A percentile compares a stretch with the other conserved stretches of the same genome.
phyloP scores from a whole-genome alignment of 257 asterid genomes.

The Nicotiana knightiana region DNA sequence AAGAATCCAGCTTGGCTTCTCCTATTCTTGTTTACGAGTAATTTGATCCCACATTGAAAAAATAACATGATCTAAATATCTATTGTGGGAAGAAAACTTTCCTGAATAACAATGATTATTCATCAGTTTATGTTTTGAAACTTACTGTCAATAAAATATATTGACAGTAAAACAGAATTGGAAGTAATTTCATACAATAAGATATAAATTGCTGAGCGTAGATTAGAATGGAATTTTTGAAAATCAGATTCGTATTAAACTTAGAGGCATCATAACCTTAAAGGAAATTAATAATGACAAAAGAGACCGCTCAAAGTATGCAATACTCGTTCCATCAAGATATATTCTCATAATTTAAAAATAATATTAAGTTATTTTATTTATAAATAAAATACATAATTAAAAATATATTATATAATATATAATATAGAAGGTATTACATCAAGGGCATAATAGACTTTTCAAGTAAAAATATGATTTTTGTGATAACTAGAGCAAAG shows the following conservation, averaged over 20 bases:
- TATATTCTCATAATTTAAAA: too few species aligned
- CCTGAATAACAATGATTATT: background rate
- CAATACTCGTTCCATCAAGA: background rate
- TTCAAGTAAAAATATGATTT: too few species aligned
- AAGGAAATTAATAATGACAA: background rate
- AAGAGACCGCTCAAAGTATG: background rate
- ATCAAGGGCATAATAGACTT: too few species aligned
- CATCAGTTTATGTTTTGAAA: background rate
- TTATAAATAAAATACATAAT: too few species aligned
- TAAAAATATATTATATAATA: too few species aligned
- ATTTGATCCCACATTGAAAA: background rate
- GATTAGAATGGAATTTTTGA: background rate
- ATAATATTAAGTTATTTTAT: too few species aligned
- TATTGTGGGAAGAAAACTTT: background rate
- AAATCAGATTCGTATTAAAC: background rate
- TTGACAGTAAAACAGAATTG: background rate
- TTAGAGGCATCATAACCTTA: background rate
- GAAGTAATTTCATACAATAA: too few species aligned
- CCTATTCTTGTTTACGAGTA: background rate
- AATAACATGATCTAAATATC: background rate
- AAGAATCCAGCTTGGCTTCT: background rate
- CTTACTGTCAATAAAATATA: background rate
- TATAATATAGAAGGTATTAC: too few species aligned
- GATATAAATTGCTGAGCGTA: background rate
- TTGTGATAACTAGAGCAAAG: too few species aligned